Conservation (phyloP, 352 stramenopile species). For the Aphanomyces stellatus region DNA sequence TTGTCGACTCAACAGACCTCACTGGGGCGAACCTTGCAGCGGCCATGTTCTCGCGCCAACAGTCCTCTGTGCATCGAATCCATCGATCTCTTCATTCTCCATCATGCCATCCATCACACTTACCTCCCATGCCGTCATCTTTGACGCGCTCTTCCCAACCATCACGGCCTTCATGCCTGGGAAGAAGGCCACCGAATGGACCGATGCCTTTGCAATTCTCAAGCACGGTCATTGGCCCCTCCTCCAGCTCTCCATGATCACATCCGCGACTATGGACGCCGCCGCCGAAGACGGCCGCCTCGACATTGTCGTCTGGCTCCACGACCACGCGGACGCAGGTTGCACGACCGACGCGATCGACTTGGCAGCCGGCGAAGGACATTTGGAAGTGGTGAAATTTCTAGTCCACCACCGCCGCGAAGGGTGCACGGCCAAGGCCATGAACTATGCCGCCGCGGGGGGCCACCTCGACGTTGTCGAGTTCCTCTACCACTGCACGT, state of each 20-base stretch:
- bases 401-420: constrained; percentile 23
- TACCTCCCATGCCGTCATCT: no score
- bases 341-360: constrained; percentile 35
- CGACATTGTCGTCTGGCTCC: constrained; percentile 18
- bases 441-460: constrained; percentile 26
- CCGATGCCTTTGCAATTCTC: neutral
- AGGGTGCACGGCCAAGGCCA: constrained; percentile 24
- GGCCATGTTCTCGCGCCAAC: neutral
- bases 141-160: neutral
- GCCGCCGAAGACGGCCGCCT: constrained; percentile 25
- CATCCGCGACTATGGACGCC: constrained; percentile 8
- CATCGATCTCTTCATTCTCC: no score
- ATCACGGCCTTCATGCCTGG: constrained; percentile 7
- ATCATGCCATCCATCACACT: no score
- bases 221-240: neutral
- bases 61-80: no score
- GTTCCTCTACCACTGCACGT: neutral
- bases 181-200: neutral
- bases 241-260: neutral
- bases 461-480: constrained; percentile 25
- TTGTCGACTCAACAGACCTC: no score
- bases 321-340: neutral
- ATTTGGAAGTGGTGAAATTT: constrained; percentile 36
- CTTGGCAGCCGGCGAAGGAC: constrained; percentile 24
- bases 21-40: neutral